These are phyloP conservation scores for Tagetes patula DNA, from an alignment of 129 eudicot genomes.

Conservation along the genomic window DNA sequence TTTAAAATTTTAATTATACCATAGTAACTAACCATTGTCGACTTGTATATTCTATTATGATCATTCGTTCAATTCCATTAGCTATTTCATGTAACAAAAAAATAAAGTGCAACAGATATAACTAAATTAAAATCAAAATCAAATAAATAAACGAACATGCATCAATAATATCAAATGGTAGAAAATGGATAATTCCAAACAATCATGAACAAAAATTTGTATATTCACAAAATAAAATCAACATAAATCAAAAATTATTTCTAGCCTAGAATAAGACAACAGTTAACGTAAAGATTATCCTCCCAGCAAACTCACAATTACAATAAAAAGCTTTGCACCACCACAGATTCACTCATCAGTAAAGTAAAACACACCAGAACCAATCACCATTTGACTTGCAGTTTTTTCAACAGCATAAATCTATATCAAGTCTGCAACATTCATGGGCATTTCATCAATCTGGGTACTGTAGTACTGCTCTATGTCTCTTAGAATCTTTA, in stretches of 20 bases:
- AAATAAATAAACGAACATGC: background rate
- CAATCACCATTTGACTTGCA: background rate
- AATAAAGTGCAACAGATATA: background rate
- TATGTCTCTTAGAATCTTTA: slow-evolving; percentile 84
- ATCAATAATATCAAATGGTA: slow-evolving; percentile 13
- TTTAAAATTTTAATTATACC: no score
- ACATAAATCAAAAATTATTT: background rate
- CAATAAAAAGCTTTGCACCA: slow-evolving; percentile 25
- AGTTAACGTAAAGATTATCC: slow-evolving; percentile 9
- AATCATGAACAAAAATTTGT: background rate
- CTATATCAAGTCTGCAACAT: slow-evolving; percentile 84
- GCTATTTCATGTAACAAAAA: background rate
- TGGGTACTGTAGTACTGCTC: slow-evolving; percentile 99
- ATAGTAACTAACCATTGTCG: no score
- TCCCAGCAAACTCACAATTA: slow-evolving; percentile 26
- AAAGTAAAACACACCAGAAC: slow-evolving; percentile 17
- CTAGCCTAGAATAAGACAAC: slow-evolving; percentile 26
- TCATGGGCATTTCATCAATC: slow-evolving; percentile 98
- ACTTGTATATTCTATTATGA: no score
- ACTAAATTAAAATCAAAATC: background rate
- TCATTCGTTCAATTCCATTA: no score
- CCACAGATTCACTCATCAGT: slow-evolving; percentile 20
- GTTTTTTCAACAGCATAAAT: background rate
- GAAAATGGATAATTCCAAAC: slow-evolving; percentile 1
- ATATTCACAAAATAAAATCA: slow-evolving; percentile 38